A percentile compares a stretch with the other conserved stretches of the same genome.
phyloP scores from a whole-genome alignment of 2,329 filamentous ascomycete species.

The Ciborinia camelliae region DNA sequence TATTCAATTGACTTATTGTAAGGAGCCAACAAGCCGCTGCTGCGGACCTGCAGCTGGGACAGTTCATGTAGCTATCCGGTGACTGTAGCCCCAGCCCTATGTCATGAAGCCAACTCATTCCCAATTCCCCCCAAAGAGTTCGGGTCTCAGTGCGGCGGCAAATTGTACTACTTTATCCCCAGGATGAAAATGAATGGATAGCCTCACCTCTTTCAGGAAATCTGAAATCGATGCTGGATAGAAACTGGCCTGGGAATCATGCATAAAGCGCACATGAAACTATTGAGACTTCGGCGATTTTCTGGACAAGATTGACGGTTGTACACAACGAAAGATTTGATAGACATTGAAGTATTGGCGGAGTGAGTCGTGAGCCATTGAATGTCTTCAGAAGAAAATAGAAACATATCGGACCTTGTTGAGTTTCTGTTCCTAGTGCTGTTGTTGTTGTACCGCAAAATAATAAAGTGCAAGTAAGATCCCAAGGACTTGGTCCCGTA shows the following conservation, averaged over 20 bases:
- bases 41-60: not conserved
- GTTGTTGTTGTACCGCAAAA: conserved; percentile 1
- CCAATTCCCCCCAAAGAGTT: not conserved
- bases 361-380: not conserved
- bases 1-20: not conserved
- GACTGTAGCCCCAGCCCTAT: conserved; percentile 15
- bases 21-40: conserved; percentile 1
- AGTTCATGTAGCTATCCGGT: conserved; percentile 7
- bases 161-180: not conserved
- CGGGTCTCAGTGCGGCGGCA: conserved; percentile 4
- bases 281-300: not conserved
- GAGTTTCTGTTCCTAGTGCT: not conserved
- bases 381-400: not conserved
- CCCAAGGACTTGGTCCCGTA: conserved; percentile 17
- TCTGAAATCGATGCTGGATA: not conserved
- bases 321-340: conserved; percentile 4
- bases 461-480: conserved; percentile 11
- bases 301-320: conserved; percentile 7
- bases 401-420: not conserved
- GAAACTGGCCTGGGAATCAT: not conserved
- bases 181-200: not conserved
- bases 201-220: not conserved
- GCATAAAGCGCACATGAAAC: conserved; percentile 1
- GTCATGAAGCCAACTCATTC: conserved; percentile 7
- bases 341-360: conserved; percentile 15